These are phyloP conservation scores for Forsythia suspensa DNA, from an alignment of 257 asterid genomes.

Conservation along the genomic window DNA sequence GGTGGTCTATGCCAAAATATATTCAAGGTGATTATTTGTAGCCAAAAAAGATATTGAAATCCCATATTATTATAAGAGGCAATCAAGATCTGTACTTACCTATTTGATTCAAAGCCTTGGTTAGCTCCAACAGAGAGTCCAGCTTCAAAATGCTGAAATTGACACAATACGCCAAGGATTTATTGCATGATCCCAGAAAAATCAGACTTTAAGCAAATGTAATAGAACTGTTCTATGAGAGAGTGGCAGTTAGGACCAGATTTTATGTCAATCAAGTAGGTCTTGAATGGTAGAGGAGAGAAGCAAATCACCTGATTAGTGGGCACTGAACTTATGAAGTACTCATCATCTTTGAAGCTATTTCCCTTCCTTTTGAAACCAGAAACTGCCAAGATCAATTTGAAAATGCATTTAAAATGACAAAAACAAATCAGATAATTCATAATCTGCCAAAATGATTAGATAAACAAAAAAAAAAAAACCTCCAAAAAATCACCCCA, in stretches of 20 bases:
- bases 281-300: background rate
- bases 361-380: conserved; percentile 83
- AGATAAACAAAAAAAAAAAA: background rate
- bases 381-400: conserved; percentile 44
- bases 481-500: background rate
- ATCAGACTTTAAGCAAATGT: background rate
- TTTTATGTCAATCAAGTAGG: background rate
- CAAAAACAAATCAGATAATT: conserved; percentile 8
- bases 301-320: conserved; percentile 64
- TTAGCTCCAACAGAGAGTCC: conserved; percentile 75
- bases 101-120: conserved; percentile 71
- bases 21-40: conserved; percentile 4
- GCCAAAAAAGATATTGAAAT: background rate
- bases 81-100: conserved; percentile 56
- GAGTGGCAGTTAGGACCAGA: conserved; percentile 4
- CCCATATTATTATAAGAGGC: conserved; percentile 7
- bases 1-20: background rate
- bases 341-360: conserved; percentile 83
- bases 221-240: background rate
- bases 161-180: conserved; percentile 16
- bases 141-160: conserved; percentile 93
- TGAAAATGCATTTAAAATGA: background rate
- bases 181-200: conserved; percentile 12
- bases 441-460: background rate
- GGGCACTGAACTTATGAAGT: conserved; percentile 91